Percentiles rank a stretch among this genome's conserved stretches.
These are phyloP conservation scores for Erysimum cheiri DNA, from an alignment of 441 rosid species.

Conservation along the genomic window DNA sequence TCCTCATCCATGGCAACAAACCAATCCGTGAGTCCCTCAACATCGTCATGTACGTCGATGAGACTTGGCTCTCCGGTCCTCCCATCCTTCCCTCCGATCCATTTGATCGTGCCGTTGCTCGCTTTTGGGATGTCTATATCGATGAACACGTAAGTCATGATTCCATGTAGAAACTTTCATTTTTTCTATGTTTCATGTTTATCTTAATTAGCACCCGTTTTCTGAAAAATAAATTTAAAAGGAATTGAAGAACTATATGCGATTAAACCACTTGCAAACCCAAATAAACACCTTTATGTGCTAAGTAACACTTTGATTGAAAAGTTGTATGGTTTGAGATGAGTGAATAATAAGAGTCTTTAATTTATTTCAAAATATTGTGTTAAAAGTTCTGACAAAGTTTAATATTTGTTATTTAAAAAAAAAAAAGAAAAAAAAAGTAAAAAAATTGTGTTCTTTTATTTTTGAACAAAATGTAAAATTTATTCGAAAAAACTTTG, in stretches of 20 bases:
- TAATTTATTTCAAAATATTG: too few relatives aligned
- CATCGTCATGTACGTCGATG: slow-evolving; percentile 52
- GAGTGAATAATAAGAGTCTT: too few relatives aligned
- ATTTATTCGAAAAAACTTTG: too few relatives aligned
- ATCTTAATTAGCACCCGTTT: not conserved
- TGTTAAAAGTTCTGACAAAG: not conserved
- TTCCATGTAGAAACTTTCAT: not conserved
- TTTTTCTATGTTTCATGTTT: not conserved
- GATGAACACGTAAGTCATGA: slow-evolving; percentile 58
- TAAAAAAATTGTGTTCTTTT: too few relatives aligned
- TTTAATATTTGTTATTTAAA: not conserved
- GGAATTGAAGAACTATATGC: too few relatives aligned
- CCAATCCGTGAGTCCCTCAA: slow-evolving; percentile 54
- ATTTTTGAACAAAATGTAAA: too few relatives aligned
- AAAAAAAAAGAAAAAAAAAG: too few relatives aligned
- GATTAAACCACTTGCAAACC: not conserved
- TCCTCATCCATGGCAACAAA: slow-evolving; percentile 53
- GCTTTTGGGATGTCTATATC: slow-evolving; percentile 56
- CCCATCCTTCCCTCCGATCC: slow-evolving; percentile 55
- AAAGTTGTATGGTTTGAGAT: too few relatives aligned
- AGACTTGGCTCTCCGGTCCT: slow-evolving; percentile 51
- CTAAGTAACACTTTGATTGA: too few relatives aligned
- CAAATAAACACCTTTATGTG: not conserved
- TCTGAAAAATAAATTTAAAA: too few relatives aligned
- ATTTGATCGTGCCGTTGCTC: slow-evolving; percentile 55